Percentiles rank a stretch among this genome's conserved stretches.
These are phyloP conservation scores for Fusarium agapanthi DNA, from an alignment of 2,329 filamentous ascomycete species.

Conservation along the genomic window DNA sequence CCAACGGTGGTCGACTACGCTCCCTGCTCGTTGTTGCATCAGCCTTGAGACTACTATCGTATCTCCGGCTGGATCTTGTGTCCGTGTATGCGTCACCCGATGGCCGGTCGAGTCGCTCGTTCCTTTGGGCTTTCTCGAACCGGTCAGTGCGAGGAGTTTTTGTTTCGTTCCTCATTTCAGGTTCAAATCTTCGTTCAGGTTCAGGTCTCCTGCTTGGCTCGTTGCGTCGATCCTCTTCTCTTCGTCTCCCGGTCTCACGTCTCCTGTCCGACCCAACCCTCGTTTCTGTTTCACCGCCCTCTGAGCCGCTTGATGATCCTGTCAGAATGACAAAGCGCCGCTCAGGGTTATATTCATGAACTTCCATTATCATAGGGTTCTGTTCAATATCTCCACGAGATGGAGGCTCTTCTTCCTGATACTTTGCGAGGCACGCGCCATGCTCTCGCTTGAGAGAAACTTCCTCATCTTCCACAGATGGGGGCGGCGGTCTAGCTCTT, in stretches of 20 bases:
- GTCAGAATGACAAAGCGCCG: conserved; percentile 70
- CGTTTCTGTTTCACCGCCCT: conserved; percentile 41
- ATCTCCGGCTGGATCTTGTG: conserved; percentile 15
- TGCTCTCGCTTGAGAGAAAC: conserved; percentile 70
- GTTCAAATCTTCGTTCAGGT: conserved; percentile 1
- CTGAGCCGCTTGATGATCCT: conserved; percentile 40
- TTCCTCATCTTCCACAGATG: conserved; percentile 75
- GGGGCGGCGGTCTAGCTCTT: conserved; percentile 64
- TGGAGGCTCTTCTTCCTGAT: conserved; percentile 62
- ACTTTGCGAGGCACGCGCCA: conserved; percentile 45
- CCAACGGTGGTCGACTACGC: conserved; percentile 35
- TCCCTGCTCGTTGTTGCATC: conserved; percentile 25
- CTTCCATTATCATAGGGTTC: conserved; percentile 71
- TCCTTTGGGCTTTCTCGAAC: conserved; percentile 12
- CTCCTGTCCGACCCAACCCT: conserved; percentile 20
- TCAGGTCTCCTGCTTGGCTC: conserved; percentile 3
- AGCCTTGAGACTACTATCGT: conserved; percentile 30
- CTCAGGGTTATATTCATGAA: conserved; percentile 68
- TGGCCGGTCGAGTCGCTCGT: conserved; percentile 13
- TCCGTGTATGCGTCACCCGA: conserved; percentile 16
- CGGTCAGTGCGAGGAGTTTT: conserved; percentile 23
- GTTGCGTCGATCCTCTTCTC: neutral
- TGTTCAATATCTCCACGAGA: conserved; percentile 74
- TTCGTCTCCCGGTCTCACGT: conserved; percentile 5
- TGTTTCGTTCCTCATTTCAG: neutral